Evolutionary conservation across 2,329 filamentous ascomycete species (phyloP).

Genomic region (Diaporthe citri): DNA sequence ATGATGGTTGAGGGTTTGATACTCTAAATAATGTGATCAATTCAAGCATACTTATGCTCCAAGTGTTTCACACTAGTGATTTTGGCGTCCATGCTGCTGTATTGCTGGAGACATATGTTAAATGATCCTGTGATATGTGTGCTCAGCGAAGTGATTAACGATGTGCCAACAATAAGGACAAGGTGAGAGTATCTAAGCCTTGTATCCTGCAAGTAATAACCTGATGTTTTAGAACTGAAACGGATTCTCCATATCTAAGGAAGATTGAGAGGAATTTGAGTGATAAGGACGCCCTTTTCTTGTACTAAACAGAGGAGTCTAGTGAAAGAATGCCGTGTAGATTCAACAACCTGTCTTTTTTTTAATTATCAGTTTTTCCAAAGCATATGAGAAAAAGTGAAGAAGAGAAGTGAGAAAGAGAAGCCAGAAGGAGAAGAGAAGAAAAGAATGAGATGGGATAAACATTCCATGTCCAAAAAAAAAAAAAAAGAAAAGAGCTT

Average conservation of each 20-base stretch:
- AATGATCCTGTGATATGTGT: neutral
- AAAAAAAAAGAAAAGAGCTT: too few species aligned
- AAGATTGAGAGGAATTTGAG: neutral
- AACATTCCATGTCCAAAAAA: too few species aligned
- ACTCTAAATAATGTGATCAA: conserved; percentile 29
- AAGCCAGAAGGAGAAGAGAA: too few species aligned
- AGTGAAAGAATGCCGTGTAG: too few species aligned
- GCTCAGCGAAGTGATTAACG: neutral
- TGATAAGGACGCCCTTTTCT: neutral
- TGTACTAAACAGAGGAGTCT: neutral
- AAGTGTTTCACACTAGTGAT: neutral
- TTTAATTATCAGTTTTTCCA: too few species aligned
- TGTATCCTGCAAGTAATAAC: neutral
- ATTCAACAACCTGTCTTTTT: too few species aligned
- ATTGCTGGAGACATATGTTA: neutral
- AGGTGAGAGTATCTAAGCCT: neutral
- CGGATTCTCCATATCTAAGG: neutral
- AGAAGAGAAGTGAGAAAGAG: too few species aligned
- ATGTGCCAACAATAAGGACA: neutral
- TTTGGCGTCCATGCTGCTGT: neutral
- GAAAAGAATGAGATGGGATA: too few species aligned
- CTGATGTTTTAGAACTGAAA: neutral
- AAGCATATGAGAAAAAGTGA: too few species aligned
- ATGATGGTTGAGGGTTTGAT: conserved; percentile 33
- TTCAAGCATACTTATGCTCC: neutral